These are phyloP conservation scores for Poronia punctata DNA, from an alignment of 495 filamentous ascomycete species.

Conservation along the genomic window DNA sequence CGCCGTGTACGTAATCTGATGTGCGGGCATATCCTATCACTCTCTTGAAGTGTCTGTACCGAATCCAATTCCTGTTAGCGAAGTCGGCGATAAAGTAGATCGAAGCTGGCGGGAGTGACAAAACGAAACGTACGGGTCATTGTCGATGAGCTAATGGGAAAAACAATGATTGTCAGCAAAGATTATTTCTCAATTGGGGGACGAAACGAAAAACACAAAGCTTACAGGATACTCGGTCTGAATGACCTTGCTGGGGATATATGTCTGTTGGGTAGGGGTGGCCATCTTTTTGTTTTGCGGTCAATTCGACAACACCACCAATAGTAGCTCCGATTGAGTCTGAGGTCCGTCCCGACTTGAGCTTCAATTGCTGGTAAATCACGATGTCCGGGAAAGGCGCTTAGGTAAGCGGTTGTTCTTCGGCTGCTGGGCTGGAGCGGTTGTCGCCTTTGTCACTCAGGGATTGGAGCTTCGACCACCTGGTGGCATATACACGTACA, in stretches of 20 bases:
- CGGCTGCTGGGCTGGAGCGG: conserved; percentile 6
- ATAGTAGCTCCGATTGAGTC: conserved; percentile 13
- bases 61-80: conserved; percentile 3
- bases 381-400: conserved; percentile 6
- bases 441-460: too few relatives aligned
- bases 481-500: too few relatives aligned
- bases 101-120: neutral
- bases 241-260: conserved; percentile 68
- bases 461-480: too few relatives aligned
- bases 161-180: conserved; percentile 5
- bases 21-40: conserved; percentile 79
- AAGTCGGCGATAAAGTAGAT: neutral
- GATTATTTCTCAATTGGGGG: conserved; percentile 12
- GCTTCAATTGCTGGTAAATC: conserved; percentile 16
- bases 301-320: conserved; percentile 25
- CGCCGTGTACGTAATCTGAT: conserved; percentile 70
- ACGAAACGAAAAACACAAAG: conserved; percentile 6
- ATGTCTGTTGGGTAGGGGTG: conserved; percentile 48
- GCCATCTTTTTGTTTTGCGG: conserved; percentile 50
- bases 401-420: conserved; percentile 23
- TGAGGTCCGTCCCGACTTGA: conserved; percentile 1
- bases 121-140: conserved; percentile 72
- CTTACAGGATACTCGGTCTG: conserved; percentile 75
- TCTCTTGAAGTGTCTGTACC: conserved; percentile 74
- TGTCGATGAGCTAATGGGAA: conserved; percentile 77